Conservation (phyloP, 805 yeast genomes). For the Alloascoidea hylecoeti region DNA sequence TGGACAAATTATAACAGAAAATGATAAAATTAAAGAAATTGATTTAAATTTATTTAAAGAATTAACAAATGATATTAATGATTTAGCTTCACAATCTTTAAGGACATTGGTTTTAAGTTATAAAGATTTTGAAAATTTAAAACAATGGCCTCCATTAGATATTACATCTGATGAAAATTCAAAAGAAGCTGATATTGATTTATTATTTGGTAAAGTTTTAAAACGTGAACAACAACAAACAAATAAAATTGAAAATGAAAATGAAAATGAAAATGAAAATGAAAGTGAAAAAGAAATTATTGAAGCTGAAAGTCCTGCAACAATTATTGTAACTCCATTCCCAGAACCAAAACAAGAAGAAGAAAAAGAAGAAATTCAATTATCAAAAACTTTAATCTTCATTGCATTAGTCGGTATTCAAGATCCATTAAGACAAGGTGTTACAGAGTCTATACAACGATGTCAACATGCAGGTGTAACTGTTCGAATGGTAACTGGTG, state of each 20-base stretch:
- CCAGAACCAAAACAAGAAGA: no score
- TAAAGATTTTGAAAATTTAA: conserved; percentile 40
- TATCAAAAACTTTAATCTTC: conserved; percentile 19
- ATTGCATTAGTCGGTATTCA: conserved; percentile 84
- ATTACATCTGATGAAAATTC: conserved; percentile 7
- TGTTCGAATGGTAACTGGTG: conserved; percentile 98
- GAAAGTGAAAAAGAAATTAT: no score
- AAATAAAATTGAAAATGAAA: no score
- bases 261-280: no score
- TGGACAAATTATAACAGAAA: conserved; percentile 13
- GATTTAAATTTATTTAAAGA: conserved; percentile 8
- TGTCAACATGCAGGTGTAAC: conserved; percentile 88
- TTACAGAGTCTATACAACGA: conserved; percentile 72
- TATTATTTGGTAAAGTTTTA: not conserved
- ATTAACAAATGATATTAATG: conserved; percentile 28
- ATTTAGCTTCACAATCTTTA: conserved; percentile 64
- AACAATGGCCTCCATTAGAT: conserved; percentile 58
- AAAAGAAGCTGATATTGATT: conserved; percentile 1
- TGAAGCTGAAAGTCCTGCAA: not conserved
- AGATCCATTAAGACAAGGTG: conserved; percentile 89
- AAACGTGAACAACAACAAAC: no score
- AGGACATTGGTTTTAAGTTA: conserved; percentile 87
- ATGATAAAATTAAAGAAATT: not conserved
- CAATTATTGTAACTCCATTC: not conserved
- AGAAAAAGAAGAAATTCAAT: not conserved